Conservation (phyloP, 1,284 basidiomycete genomes). For the Neonothopanus nambi region DNA sequence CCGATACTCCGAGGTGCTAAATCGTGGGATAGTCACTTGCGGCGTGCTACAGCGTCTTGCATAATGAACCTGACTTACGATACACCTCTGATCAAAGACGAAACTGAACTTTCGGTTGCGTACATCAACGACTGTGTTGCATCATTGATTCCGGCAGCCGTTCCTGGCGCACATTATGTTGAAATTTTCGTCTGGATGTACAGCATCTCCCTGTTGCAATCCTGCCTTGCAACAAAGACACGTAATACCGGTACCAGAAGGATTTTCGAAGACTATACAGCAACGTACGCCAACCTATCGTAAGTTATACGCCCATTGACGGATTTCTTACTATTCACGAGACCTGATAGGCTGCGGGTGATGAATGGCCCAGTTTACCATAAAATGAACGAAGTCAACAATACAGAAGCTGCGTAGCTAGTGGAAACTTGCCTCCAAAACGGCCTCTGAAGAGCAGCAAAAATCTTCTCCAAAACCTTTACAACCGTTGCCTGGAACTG, state of each 20-base stretch:
- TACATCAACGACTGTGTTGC: constrained; percentile 1
- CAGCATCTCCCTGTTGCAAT: constrained; percentile 7
- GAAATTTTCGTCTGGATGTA: constrained; percentile 13
- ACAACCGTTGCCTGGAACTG: background rate
- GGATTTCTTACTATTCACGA: background rate
- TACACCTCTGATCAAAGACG: background rate
- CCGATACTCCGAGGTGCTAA: background rate
- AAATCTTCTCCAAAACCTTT: too few species aligned
- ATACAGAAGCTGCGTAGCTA: background rate
- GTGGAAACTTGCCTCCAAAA: too few species aligned
- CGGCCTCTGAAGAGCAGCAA: too few species aligned
- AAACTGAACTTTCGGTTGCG: background rate
- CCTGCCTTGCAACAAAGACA: constrained; percentile 5
- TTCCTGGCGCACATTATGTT: constrained; percentile 15
- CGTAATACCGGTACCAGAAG: constrained; percentile 1
- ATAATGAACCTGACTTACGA: background rate
- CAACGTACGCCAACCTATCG: background rate
- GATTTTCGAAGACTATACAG: background rate
- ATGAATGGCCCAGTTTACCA: background rate
- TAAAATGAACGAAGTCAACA: constrained; percentile 1
- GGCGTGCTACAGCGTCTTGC: background rate
- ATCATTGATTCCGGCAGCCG: background rate
- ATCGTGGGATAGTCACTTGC: background rate
- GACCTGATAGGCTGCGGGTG: background rate
- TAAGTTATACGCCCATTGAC: background rate